Percentiles rank a stretch among this genome's conserved stretches.
Evolutionary conservation across 2,329 filamentous ascomycete genomes (phyloP).

Genomic region (Ilyonectria robusta): DNA sequence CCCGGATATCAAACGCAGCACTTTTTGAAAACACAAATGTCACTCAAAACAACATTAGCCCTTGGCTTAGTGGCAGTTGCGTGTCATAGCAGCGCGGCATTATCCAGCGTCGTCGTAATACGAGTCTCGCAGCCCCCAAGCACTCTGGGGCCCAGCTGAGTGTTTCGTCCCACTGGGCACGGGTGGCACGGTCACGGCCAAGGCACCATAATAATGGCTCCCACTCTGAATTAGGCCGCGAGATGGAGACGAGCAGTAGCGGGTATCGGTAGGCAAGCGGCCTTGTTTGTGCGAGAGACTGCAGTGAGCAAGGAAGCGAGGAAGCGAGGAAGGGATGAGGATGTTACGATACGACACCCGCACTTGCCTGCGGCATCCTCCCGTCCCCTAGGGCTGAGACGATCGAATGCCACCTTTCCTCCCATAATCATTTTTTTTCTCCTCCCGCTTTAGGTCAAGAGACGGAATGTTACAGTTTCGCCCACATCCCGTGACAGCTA

Average conservation of each 20-base stretch:
- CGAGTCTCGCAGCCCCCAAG: conserved; percentile 13
- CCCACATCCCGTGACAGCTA: not conserved
- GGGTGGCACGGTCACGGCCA: conserved; percentile 13
- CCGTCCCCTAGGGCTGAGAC: conserved; percentile 29
- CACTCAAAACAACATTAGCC: not conserved
- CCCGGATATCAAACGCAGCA: not conserved
- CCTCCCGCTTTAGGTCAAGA: not conserved
- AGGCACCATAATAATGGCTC: conserved; percentile 1
- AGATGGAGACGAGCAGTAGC: not conserved
- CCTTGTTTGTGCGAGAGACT: not conserved
- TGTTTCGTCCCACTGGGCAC: conserved; percentile 9
- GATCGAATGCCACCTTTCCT: conserved; percentile 16
- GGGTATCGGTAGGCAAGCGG: not conserved
- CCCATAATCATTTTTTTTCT: not conserved
- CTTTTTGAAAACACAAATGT: not conserved
- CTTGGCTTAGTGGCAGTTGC: not conserved
- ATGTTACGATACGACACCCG: conserved; percentile 17
- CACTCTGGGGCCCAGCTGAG: conserved; percentile 11
- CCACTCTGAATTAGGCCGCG: not conserved
- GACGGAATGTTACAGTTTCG: not conserved
- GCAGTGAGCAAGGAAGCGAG: conserved; percentile 8
- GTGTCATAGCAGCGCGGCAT: conserved; percentile 7
- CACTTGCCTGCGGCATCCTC: conserved; percentile 17
- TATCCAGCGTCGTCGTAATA: conserved; percentile 13
- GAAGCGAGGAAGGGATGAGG: conserved; percentile 8